Evolutionary conservation across 169 alveolate genomes (phyloP).

Genomic region (Plasmodium reichenowi): DNA sequence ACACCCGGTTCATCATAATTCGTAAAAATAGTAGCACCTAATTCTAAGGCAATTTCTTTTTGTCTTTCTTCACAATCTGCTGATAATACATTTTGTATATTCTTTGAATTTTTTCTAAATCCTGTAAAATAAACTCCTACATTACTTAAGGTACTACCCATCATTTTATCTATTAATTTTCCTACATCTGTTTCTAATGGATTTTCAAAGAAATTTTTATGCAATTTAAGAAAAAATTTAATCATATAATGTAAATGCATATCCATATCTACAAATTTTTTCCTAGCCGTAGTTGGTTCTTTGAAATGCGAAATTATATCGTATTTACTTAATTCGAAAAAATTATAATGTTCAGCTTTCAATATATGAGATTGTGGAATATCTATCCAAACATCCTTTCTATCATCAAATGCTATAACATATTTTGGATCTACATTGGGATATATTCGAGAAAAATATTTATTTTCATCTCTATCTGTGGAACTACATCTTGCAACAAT

Average conservation of each 20-base stretch:
- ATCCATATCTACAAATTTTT: slow-evolving; percentile 88
- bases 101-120: slow-evolving; percentile 89
- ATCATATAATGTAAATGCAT: slow-evolving; percentile 91
- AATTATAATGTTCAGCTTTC: slow-evolving; percentile 93
- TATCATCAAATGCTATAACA: slow-evolving; percentile 92
- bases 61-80: slow-evolving; percentile 93
- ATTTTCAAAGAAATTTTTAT: slow-evolving; percentile 87
- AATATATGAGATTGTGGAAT: slow-evolving; percentile 91
- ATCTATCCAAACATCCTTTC: slow-evolving; percentile 93
- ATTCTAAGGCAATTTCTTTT: slow-evolving; percentile 88
- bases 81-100: slow-evolving; percentile 84
- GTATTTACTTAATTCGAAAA: slow-evolving; percentile 85
- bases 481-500: slow-evolving; percentile 90
- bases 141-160: slow-evolving; percentile 84
- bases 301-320: slow-evolving; percentile 80
- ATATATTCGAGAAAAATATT: slow-evolving; percentile 86
- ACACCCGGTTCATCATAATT: slow-evolving; percentile 87
- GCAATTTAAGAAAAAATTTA: slow-evolving; percentile 89
- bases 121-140: slow-evolving; percentile 92
- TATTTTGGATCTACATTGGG: slow-evolving; percentile 89
- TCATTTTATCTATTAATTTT: slow-evolving; percentile 85
- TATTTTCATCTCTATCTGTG: slow-evolving; percentile 88
- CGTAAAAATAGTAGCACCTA: slow-evolving; percentile 89
- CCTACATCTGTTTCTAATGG: slow-evolving; percentile 92
- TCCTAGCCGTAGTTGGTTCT: slow-evolving; percentile 72